phyloP scores from a whole-genome alignment of 106 monocot species.

The Triglochin maritima region DNA sequence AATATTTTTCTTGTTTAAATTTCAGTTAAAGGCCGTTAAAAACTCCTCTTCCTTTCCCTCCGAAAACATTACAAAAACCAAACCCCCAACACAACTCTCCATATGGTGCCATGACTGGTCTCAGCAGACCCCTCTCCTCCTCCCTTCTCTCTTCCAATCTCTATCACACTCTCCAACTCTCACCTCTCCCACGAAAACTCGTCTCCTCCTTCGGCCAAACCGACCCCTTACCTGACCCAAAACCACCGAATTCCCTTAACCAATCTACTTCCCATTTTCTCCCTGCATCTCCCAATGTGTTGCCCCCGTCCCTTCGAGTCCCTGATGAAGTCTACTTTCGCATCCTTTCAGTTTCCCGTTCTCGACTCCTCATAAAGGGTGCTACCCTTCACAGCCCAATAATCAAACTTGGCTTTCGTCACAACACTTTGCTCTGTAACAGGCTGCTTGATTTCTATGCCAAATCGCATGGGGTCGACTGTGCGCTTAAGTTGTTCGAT shows the following conservation, averaged over 20 bases:
- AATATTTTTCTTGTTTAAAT: too few relatives aligned
- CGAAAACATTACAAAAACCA: too few relatives aligned
- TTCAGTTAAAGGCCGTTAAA: too few relatives aligned
- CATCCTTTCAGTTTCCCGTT: constrained; percentile 31
- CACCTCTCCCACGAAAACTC: background rate
- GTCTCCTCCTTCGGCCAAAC: background rate
- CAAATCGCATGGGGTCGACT: constrained; percentile 4
- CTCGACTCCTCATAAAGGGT: constrained; percentile 4
- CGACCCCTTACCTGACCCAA: background rate
- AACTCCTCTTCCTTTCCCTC: too few relatives aligned
- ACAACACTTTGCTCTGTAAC: constrained; percentile 32
- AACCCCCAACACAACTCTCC: background rate
- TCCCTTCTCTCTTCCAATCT: background rate
- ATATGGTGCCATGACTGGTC: background rate
- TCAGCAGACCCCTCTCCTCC: background rate
- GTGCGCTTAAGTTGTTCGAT: constrained; percentile 55
- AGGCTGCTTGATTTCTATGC: constrained; percentile 39
- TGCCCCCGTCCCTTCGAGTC: background rate
- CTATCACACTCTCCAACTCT: background rate
- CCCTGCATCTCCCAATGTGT: background rate
- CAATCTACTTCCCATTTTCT: background rate
- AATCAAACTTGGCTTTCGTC: constrained; percentile 42
- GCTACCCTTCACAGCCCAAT: constrained; percentile 35
- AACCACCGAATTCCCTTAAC: background rate
- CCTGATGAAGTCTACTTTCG: constrained; percentile 15